Base-by-base conservation (phyloP, 257 asterid species). In the Primulina tabacum region DNA sequence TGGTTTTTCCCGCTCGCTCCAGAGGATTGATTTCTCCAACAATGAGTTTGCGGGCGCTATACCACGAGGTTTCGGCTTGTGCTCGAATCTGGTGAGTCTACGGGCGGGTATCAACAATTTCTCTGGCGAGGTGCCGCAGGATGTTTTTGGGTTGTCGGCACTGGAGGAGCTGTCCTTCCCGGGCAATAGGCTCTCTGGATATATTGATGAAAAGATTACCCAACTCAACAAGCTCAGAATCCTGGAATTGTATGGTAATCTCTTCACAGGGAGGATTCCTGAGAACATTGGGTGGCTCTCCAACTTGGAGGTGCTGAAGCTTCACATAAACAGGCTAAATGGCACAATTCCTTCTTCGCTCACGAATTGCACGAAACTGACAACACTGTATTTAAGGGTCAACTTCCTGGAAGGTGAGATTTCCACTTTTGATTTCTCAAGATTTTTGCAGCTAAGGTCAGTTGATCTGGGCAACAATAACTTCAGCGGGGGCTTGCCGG, bases 391-490 rank as follows among this genome's bases (percentile, higher is more conserved):
- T 79, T 67, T 93, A 32, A 71, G 99, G 74, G 96, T 90, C 78
- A 93, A 93, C 80, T 18, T 16, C 43, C 89, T 93, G 20, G 75
- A 59, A 77, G 99, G 99, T 60, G 88, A 89, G 74, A 95, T 93
- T 58, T 80, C 92, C 4, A 79, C 61, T 55, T 81, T 87, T 59
- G 83, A 93, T 71, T 93, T 93, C 89, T 93, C 99, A 7, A 83
- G 75, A 32, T 84, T 93, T 52, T 71, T 68, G 53, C 89, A 75
- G 55, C 87, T 90, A 1, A 73, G 67, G 66, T 73, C 84, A 6
- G 71, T 93, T 68, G 99, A 93, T 80, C 90, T 93, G 8, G 99
- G 99, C 37, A 84, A 90, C 56, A 91, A 93, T 52, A 60, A 67
- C 58, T 93, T 93, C 76, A 56, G 28, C 2, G 99, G 99, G 35